phyloP scores from a whole-genome alignment of 2,329 filamentous ascomycete species.

The Fusarium neocosmosporiellum region DNA sequence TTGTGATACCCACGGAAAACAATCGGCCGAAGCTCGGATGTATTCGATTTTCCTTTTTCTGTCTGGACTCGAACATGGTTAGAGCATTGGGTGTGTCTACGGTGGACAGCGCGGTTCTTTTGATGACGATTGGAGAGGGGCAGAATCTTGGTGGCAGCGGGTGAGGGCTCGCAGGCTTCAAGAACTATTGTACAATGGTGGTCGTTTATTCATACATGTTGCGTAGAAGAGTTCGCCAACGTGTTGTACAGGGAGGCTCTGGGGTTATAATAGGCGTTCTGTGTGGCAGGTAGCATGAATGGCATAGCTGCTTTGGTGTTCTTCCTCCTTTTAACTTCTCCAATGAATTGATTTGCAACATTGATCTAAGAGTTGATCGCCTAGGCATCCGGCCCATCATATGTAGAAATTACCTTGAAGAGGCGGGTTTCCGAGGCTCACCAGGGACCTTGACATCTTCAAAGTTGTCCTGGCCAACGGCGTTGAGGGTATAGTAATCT shows the following conservation, averaged over 20 bases:
- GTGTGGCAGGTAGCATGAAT: slow-evolving; percentile 32
- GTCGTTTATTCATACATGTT: slow-evolving; percentile 37
- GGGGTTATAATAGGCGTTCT: slow-evolving; percentile 33
- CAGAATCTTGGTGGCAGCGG: slow-evolving; percentile 27
- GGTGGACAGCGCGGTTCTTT: slow-evolving; percentile 21
- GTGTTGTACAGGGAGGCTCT: slow-evolving; percentile 37
- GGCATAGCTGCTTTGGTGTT: slow-evolving; percentile 22
- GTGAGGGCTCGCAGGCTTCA: slow-evolving; percentile 24
- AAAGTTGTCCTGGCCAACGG: slow-evolving; percentile 96
- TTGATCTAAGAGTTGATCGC: slow-evolving; percentile 16
- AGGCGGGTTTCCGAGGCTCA: slow-evolving; percentile 65
- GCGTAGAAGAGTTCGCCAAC: slow-evolving; percentile 32
- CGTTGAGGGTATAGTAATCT: slow-evolving; percentile 76
- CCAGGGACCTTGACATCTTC: slow-evolving; percentile 93
- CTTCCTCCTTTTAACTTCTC: slow-evolving; percentile 5
- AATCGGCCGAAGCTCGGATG: slow-evolving; percentile 39
- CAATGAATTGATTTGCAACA: neutral
- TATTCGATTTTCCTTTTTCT: slow-evolving; percentile 34
- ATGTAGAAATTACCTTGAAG: slow-evolving; percentile 45
- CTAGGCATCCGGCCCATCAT: neutral
- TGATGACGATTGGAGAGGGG: slow-evolving; percentile 27
- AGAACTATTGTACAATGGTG: slow-evolving; percentile 38
- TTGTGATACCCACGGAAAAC: slow-evolving; percentile 53
- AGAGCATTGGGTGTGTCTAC: slow-evolving; percentile 27
- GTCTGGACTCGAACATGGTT: slow-evolving; percentile 33